Conservation (phyloP, 2,329 filamentous ascomycete genomes). For the Knufia fluminis region DNA sequence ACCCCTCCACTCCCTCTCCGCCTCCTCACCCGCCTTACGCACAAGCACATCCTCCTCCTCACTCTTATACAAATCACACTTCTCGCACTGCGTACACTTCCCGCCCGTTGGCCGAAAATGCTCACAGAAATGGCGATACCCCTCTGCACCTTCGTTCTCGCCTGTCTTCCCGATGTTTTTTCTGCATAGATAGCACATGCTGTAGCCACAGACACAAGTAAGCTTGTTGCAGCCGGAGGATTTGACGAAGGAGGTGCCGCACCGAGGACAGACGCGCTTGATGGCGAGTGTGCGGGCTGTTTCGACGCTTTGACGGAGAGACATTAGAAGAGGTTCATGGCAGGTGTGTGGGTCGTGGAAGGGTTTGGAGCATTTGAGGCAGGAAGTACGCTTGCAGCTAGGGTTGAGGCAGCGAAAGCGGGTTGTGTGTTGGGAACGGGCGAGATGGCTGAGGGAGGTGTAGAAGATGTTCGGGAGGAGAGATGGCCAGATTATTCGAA, state of each 20-base stretch:
- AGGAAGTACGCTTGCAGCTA: slow-evolving; percentile 61
- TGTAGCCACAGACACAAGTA: slow-evolving; percentile 88
- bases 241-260: slow-evolving; percentile 88
- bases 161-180: slow-evolving; percentile 34
- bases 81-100: slow-evolving; percentile 67
- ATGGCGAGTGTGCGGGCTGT: slow-evolving; percentile 87
- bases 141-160: slow-evolving; percentile 41
- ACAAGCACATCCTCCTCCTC: slow-evolving; percentile 65
- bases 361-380: slow-evolving; percentile 68
- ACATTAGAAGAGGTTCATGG: slow-evolving; percentile 71
- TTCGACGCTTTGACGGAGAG: slow-evolving; percentile 81
- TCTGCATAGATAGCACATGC: slow-evolving; percentile 96
- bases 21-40: slow-evolving; percentile 58
- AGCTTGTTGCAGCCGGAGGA: slow-evolving; percentile 93
- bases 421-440: slow-evolving; percentile 60
- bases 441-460: slow-evolving; percentile 56
- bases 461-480: slow-evolving; percentile 44
- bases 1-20: slow-evolving; percentile 61
- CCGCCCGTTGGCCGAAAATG: slow-evolving; percentile 78
- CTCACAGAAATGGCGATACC: slow-evolving; percentile 91
- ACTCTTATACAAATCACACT: slow-evolving; percentile 63
- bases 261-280: slow-evolving; percentile 88
- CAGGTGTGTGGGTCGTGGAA: slow-evolving; percentile 89
- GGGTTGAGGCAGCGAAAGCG: slow-evolving; percentile 69
- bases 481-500: slow-evolving; percentile 45